phyloP scores from a whole-genome alignment of 306 rosid species.

The Vigna trinervia region DNA sequence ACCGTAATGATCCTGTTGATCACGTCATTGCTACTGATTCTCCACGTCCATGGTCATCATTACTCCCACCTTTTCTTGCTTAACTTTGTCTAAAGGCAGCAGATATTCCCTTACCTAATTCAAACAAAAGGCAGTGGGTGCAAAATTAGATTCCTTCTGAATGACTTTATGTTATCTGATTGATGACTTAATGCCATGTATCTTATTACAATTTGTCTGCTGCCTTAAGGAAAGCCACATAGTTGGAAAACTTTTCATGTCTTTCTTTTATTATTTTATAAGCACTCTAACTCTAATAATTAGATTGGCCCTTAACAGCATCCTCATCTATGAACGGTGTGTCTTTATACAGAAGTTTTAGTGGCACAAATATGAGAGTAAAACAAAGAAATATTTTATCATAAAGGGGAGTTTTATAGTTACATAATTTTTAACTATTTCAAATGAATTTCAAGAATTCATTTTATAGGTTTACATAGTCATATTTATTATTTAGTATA shows the following conservation, averaged over 20 bases:
- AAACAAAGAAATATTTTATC: too few relatives aligned
- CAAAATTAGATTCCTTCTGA: slow-evolving; percentile 56
- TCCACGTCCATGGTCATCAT: slow-evolving; percentile 56
- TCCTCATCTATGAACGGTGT: slow-evolving; percentile 33
- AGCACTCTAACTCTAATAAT: slow-evolving; percentile 29
- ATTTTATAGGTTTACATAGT: too few relatives aligned
- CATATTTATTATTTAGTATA: too few relatives aligned
- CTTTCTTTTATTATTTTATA: slow-evolving; percentile 35
- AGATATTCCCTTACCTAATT: slow-evolving; percentile 60
- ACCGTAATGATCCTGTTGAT: slow-evolving; percentile 38
- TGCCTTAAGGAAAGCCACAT: slow-evolving; percentile 44
- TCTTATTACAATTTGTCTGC: slow-evolving; percentile 49
- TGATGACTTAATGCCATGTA: slow-evolving; percentile 48
- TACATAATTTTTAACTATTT: too few relatives aligned
- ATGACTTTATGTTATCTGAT: slow-evolving; percentile 50
- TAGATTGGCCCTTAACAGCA: slow-evolving; percentile 44
- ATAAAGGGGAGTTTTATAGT: too few relatives aligned
- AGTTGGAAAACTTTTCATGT: slow-evolving; percentile 43
- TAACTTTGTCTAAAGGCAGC: slow-evolving; percentile 59
- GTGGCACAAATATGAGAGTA: too few relatives aligned
- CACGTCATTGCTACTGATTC: slow-evolving; percentile 46
- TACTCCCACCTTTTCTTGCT: slow-evolving; percentile 45
- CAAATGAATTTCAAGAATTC: too few relatives aligned
- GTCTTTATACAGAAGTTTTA: background rate
- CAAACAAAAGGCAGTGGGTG: slow-evolving; percentile 47